These are phyloP conservation scores for Metarhizium guizhouense DNA, from an alignment of 2,329 filamentous ascomycete species.

Conservation along the genomic window DNA sequence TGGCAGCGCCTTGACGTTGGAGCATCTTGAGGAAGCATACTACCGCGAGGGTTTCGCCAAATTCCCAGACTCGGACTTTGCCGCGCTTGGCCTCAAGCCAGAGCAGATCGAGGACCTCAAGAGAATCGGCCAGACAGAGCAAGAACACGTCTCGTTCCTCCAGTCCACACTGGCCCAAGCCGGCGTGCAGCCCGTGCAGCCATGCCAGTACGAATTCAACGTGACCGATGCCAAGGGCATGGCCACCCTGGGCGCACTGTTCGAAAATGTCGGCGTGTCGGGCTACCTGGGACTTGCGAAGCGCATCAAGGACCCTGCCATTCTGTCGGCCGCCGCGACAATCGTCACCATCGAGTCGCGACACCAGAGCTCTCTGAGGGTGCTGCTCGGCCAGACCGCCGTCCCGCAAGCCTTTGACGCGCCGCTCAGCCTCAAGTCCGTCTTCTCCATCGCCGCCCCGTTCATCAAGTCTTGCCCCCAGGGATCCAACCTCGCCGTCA, in stretches of 20 bases:
- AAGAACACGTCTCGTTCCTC: slow-evolving; percentile 30
- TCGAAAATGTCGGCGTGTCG: slow-evolving; percentile 67
- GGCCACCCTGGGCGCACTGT: slow-evolving; percentile 58
- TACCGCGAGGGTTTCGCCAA: slow-evolving; percentile 62
- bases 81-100: slow-evolving; percentile 31
- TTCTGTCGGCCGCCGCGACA: slow-evolving; percentile 57
- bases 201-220: slow-evolving; percentile 65
- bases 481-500: slow-evolving; percentile 54
- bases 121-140: slow-evolving; percentile 53
- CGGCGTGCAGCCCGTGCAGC: slow-evolving; percentile 55
- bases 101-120: slow-evolving; percentile 40
- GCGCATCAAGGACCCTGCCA: slow-evolving; percentile 47
- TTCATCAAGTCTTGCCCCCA: slow-evolving; percentile 65
- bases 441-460: slow-evolving; percentile 64
- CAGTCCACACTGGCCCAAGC: slow-evolving; percentile 51
- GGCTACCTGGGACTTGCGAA: slow-evolving; percentile 65
- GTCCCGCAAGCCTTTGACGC: slow-evolving; percentile 64
- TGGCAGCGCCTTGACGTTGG: slow-evolving; percentile 54
- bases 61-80: slow-evolving; percentile 57
- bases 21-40: slow-evolving; percentile 66
- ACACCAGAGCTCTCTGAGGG: slow-evolving; percentile 65
- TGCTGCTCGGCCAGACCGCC: slow-evolving; percentile 46
- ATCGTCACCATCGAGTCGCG: slow-evolving; percentile 67
- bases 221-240: slow-evolving; percentile 58
- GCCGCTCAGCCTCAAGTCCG: slow-evolving; percentile 55